Evolutionary conservation across 225 moss, liverwort and hornwort species (phyloP), one percentile per base, ranked within the genome.

Genomic region (Bryoerythrophyllum caledonicum): DNA sequence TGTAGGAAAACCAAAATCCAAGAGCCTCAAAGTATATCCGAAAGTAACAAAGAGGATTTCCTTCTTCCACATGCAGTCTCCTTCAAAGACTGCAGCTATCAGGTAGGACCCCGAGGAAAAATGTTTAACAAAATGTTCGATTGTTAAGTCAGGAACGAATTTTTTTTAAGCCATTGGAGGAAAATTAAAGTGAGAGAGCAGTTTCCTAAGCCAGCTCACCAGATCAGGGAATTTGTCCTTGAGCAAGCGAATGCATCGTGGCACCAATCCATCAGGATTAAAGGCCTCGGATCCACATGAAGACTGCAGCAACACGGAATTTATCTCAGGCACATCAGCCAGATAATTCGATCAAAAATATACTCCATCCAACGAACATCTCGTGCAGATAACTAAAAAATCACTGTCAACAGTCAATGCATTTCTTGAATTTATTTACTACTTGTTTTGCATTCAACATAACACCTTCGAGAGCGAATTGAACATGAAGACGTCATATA

Each of bases 201-300:
- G 51, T 16, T 44, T 46, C 51, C 23, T 23, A 38, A 28, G 17
- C 20, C 37, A 67, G 72, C 85, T 87, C 74, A 99, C 97, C 89
- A 99, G 83, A 82, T 99, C 97, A 60, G 97, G 97, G 44, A 95
- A 99, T 85, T 93, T 95, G 84, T 99, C 97, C 79, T 99, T 99
- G 80, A 99, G 86, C 64, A 99, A 74, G 32, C 97, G 89, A 72
- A 99, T 99, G 71, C 85, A 95, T 74, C 97, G 91, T 71, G 91
- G 97, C 37, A 99, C 91, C 65, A 99, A 76, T 59, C 97, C 97
- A 74, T 99, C 84, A 52, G 91, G 89, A 63, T 99, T 95, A 55
- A 86, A 99, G 41, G 91, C 87, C 70, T 99, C 97, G 67, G 92
- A 91, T 65, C 91, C 97, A 51, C 86, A 89, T 27, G 91, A 51